Conservation (phyloP, 257 asterid genomes). For the Leonotis leonurus region DNA sequence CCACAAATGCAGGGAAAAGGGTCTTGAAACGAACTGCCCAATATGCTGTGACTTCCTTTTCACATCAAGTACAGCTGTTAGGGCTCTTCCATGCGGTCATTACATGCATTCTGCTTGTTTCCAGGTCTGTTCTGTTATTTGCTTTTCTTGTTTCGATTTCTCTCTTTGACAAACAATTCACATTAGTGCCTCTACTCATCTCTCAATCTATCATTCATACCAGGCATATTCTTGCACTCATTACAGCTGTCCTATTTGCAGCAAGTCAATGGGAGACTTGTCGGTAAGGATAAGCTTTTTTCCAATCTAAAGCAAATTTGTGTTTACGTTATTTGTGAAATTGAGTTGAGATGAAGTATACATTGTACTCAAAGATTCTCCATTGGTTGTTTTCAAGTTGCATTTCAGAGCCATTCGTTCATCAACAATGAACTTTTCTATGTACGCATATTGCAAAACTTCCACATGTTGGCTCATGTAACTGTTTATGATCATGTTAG, state of each 20-base stretch:
- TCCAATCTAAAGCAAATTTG: neutral
- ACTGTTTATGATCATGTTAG: too few relatives aligned
- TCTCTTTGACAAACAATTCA: neutral
- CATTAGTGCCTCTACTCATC: neutral
- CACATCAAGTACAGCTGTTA: slow-evolving; percentile 86
- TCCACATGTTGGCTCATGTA: neutral
- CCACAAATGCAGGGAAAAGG: slow-evolving; percentile 94
- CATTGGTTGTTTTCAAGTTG: neutral
- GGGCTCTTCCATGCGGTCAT: slow-evolving; percentile 97
- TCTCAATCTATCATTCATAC: slow-evolving; percentile 6
- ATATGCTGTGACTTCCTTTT: slow-evolving; percentile 89
- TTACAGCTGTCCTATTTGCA: slow-evolving; percentile 89
- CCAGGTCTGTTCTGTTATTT: slow-evolving; percentile 46
- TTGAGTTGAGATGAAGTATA: too few relatives aligned
- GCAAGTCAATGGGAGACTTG: slow-evolving; percentile 99
- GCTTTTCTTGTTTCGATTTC: neutral
- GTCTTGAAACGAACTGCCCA: slow-evolving; percentile 95
- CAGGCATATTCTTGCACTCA: slow-evolving; percentile 97
- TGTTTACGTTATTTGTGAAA: neutral
- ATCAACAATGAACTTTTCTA: neutral
- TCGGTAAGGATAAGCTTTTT: slow-evolving; percentile 61
- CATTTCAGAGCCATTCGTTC: neutral
- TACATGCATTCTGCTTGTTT: slow-evolving; percentile 98
- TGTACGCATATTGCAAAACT: neutral
- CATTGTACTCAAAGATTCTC: neutral